Evolutionary conservation across 306 rosid genomes (phyloP), one percentile per base, ranked within the genome.

Genomic region (Boehmeria nivea): DNA sequence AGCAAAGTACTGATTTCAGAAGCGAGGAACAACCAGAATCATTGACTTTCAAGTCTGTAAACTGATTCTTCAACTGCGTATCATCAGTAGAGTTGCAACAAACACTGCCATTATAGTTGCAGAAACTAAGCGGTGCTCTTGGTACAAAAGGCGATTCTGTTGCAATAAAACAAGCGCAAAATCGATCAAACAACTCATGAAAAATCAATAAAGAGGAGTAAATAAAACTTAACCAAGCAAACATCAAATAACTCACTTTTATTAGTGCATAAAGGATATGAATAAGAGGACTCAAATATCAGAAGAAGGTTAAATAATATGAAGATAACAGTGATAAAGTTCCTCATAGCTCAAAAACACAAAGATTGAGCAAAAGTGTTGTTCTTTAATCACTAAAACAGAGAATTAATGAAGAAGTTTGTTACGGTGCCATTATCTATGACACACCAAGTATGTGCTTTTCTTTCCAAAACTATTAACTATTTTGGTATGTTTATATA

Each of bases 71-170:
- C 45, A 68, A 9, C 1, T 58, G 51, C 72, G 25, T 19, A 54
- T 68, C 79, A 18, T 69, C 45, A 23, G 64, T 54, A n/a, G 75
- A 68, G 45, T 59, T 69, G 16, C 79, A 74, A 18, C 79, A 74
- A 59, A 48, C 72, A 36, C 75, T 68, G 3, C 68, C 79, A 46
- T 69, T 59, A 68, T 74, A 74, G 43, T 49, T 60, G 43, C 79
- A 74, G 68, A 74, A 74, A 43, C 47, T 43, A 28, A 74, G 75
- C n/a, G 48, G 33, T 5, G 56, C 25, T 43, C 44, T 46, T 18
- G 71, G 52, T 11, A 16, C 48, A 33, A 74, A 58, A 25, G 79
- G 75, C 28, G 75, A 53, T 13, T 61, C 79, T 68, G 39, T 28
- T 64, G 19, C 61, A n/a, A n/a, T n/a, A n/a, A n/a, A n/a, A n/a